Conservation (phyloP, 2,329 filamentous ascomycete genomes). For the Seiridium unicorne region DNA sequence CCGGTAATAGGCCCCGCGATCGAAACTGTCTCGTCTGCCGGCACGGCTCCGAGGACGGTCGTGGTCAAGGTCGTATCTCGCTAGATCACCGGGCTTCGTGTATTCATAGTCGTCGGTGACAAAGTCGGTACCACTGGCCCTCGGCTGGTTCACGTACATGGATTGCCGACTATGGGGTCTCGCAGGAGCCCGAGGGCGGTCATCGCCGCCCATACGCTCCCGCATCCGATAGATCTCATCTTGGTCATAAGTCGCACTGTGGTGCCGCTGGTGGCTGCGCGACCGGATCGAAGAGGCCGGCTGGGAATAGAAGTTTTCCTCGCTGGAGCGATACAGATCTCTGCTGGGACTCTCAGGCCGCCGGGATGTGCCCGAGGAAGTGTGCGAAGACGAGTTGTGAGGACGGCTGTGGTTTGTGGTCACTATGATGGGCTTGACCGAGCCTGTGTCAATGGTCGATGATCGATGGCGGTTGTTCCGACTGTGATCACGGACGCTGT, state of each 20-base stretch:
- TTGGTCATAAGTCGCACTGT: constrained; percentile 44
- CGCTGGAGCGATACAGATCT: constrained; percentile 51
- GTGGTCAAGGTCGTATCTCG: constrained; percentile 60
- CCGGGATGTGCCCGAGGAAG: constrained; percentile 26
- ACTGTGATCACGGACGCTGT: constrained; percentile 46
- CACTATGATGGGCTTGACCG: constrained; percentile 54
- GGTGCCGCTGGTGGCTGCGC: constrained; percentile 42
- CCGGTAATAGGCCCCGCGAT: constrained; percentile 48
- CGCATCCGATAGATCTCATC: constrained; percentile 51
- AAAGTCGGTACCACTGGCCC: constrained; percentile 48
- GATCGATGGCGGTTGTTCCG: constrained; percentile 44
- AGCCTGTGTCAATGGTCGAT: constrained; percentile 47
- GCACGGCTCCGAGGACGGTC: constrained; percentile 37
- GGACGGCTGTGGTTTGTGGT: constrained; percentile 48
- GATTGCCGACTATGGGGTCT: constrained; percentile 45
- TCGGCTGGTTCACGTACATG: constrained; percentile 41
- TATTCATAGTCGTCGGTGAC: constrained; percentile 62
- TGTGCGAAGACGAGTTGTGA: constrained; percentile 24
- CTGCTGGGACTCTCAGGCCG: constrained; percentile 46
- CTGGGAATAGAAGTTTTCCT: constrained; percentile 53
- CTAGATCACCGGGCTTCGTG: constrained; percentile 61
- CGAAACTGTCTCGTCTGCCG: constrained; percentile 53
- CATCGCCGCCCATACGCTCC: constrained; percentile 41
- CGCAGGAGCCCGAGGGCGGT: constrained; percentile 35
- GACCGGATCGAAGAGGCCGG: constrained; percentile 58